Evolutionary conservation across 768 basidiomycete genomes (phyloP), one percentile per base, ranked within the genome.

Genomic region (Kwoniella pini): DNA sequence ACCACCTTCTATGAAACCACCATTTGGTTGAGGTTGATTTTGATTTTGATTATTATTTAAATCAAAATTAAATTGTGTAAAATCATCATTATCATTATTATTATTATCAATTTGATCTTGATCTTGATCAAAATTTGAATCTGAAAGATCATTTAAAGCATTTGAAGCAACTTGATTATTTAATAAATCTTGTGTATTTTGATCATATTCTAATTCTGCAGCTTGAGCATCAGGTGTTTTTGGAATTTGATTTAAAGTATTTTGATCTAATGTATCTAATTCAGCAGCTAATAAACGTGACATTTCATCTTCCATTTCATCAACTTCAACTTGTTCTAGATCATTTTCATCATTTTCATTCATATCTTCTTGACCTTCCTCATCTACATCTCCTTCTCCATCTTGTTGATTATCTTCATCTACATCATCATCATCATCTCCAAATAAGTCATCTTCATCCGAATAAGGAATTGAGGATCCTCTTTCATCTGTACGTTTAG

Each of bases 231-330:
- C 59, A 7, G 59, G 59, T 15, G 59, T 61, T 19, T 30, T 31
- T 9, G 57, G 57, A 2, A 51, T 27, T 55, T 54, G 31, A 24
- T 57, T 36, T 19, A 54, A 19, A 2, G 48, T 50, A 44, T 44
- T 53, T 54, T 49, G 39, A 30, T 63, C 54, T 13, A 59, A n/a
- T 6, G 56, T 62, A 36, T 55, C 62, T 26, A 71, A 45, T 38
- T 65, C 67, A 15, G 59, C 67, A n/a, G 50, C 57, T 3, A 71
- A 56, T 51, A 71, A 59, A 27, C 33, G 38, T 17, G 60, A 63
- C 65, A 67, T 67, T 33, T 70, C 68, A n/a, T 62, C 65, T 17
- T 70, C 65, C 27, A 56, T 27, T 22, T 64, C 50, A 22, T 61
- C 61, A 11, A 48, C 66, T 3, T 45, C 65, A n/a, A 56, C 64